Evolutionary conservation across 495 filamentous ascomycete species (phyloP), one percentile per base, ranked within the genome.

Genomic region (Penicillium maclennaniae): DNA sequence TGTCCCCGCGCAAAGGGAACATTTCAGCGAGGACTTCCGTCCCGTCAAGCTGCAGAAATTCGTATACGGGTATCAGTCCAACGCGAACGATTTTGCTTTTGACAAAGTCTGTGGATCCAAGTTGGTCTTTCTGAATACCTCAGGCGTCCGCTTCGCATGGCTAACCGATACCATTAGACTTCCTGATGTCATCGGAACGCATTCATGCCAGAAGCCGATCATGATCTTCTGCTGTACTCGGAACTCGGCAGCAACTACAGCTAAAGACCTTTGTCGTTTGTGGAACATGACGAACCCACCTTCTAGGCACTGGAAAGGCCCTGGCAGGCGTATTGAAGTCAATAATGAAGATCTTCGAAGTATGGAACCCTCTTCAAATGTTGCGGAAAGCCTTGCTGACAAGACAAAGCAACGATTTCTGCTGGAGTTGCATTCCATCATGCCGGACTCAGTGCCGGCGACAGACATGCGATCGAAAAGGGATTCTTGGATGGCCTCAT

Each of bases 371-470:
- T 26, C 42, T 0, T 19, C 8, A 50, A 5, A 4, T 4, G 42
- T 1, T 45, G 7, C 6, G 27, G 27, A 9, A 54, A 23, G 25
- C 8, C 16, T 2, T 43, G 25, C 44, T 61, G 17, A 56, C 10
- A 9, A 19, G 1, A 17, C 16, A 23, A 76, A 79, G 83, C 79
- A 16, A 78, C 83, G 1, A 75, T 86, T 7, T 59, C 67, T 15
- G 79, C 84, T 40, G 92, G 91, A 9, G 90, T 98, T 14, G 91
- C 90, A 15, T 97, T 93, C 60, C 93, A 98, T 63, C 92, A 98
- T 69, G 92, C 90, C 20, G 93, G 93, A 0, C 79, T 98, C 26
- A 84, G 91, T 50, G 58, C 68, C 0, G 66, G 73, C 34, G 93
- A 98, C 63, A 80, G 92, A 53, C 73, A 74, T 23, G 73, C 79